Base-by-base conservation (phyloP, 345 rosid species). In the Camelina hispida region DNA sequence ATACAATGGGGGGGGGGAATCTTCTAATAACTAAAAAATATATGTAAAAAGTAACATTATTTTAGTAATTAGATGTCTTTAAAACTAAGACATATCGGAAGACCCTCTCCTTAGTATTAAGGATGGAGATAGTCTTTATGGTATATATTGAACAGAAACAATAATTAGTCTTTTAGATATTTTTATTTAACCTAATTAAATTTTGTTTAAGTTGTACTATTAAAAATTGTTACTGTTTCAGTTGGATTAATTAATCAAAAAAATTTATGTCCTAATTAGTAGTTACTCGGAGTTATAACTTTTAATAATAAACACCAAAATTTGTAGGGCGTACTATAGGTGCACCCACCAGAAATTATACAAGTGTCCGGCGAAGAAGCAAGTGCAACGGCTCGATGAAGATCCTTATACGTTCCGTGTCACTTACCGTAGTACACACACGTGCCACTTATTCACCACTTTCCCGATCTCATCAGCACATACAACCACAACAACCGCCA, bases 361-460 rank as follows among this genome's bases (percentile, higher is more conserved):
- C 77, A 66, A 84, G 1, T 89, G 94, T 74, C 84, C 85, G 0
- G 94, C 94, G 9, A 91, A 91, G 85, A 91, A 91, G 77, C 90
- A 80, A 69, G 91, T 89, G 0, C 97, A 91, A 69, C 80, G 94
- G 13, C 77, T 86, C 4, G 91, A 91, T 61, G 72, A 81, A 7
- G 83, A 87, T 75, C 90, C 90, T 6, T 35, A 5, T 78, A 87
- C 77, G 7, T 86, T 79, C 58, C 84, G 87, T 22, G 83, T 87
- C 9, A 82, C 77, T 0, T 91, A 91, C 83, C 72, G 80, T 0
- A 78, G 81, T 4, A 69, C 76, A 1, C 97, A 91, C 76, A 89
- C 85, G 4, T 91, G 97, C 62, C 88, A 87, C 63, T 79, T 84
- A 82, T 85, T 90, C 1, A 37, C 50, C 48, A 51, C 50, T 14